phyloP scores from a whole-genome alignment of 345 rosid genomes.

The Brassica napus region Da-Ae NC_063439.1:23921001-23921500 shows the following conservation, averaged over 20 bases:
- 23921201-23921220: conserved; percentile 66
- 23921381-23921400: conserved; percentile 73
- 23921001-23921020: conserved; percentile 75
- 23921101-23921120: background rate
- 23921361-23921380: conserved; percentile 65
- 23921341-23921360: conserved; percentile 66
- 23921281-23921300: background rate
- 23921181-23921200: conserved; percentile 93
- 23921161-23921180: conserved; percentile 98
- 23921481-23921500: background rate
- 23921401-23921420: conserved; percentile 82
- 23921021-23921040: conserved; percentile 84
- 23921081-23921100: conserved; percentile 11
- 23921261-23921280: conserved; percentile 15
- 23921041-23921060: conserved; percentile 83
- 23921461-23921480: conserved; percentile 8
- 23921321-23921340: conserved; percentile 39
- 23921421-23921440: conserved; percentile 82
- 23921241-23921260: conserved; percentile 43
- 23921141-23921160: conserved; percentile 59
- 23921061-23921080: conserved; percentile 60
- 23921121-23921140: background rate
- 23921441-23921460: conserved; percentile 77
- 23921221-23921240: conserved; percentile 80
- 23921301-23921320: background rate